Base-by-base conservation (phyloP, 2,329 filamentous ascomycete genomes). In the Colletotrichum spaethianum region DNA sequence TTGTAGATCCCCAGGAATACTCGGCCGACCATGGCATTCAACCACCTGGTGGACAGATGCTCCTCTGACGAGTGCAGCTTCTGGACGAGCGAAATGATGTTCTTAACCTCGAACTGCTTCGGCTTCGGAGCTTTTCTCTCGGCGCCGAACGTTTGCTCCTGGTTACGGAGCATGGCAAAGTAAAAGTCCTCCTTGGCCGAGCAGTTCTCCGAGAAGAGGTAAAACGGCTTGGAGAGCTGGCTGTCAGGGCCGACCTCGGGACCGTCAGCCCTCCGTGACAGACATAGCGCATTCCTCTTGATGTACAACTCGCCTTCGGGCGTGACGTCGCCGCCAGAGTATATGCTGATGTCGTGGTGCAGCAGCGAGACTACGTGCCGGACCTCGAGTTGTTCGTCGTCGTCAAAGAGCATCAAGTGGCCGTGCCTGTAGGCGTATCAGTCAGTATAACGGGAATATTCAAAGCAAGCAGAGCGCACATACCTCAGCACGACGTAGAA, bases 181-280 rank as follows among this genome's bases (percentile, higher is more conserved):
- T 99, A 99, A 82, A 99, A 98, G 80, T 99, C 96, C 82, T 99
- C 96, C 81, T 99, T 99, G 57, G 96, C 94, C 0, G 95, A 98
- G 80, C 94, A 94, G 78, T 97, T 98, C 75, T 98, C 95, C 0
- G 94, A 97, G 82, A 98, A 99, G 5, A 99, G 86, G 79, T 92
- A 98, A 83, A 98, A 98, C 0, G 96, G 95, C 76, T 94, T 95
- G 8, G 94, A 92, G 3, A 88, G 79, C 42, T 85, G 86, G 46
- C 81, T 84, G 74, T 92, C 90, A 4, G 89, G 87, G 3, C 87
- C 83, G 36, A 87, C 76, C 42, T 92, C 90, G 33, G 84, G 83
- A 33, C 85, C 85, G 40, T 88, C 86, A 42, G 83, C 80, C 77
- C 89, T 92, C 76, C 94, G 89, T n/a, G 90, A 89, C 40, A 98